Evolutionary conservation across 495 filamentous ascomycete genomes (phyloP), one percentile per base, ranked within the genome.

Genomic region (Podospora pseudocomata): DNA sequence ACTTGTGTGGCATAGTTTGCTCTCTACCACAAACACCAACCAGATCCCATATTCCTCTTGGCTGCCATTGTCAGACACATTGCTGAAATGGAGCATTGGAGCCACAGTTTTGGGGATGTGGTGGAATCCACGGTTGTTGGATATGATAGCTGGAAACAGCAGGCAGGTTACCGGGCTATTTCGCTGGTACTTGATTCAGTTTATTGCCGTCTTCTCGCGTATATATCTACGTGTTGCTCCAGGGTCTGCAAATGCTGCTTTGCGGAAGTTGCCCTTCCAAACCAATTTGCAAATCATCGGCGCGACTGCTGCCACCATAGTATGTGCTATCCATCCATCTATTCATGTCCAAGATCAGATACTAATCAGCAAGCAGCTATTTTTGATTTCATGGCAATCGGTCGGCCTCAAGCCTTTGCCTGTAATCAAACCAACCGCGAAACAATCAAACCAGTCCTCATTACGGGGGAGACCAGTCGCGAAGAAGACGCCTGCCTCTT

Each of bases 91-190:
- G 84, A 80, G 79, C 18, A 78, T 90, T 28, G 67, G 83, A 23
- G 76, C 85, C 2, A 86, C 85, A 27, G 68, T 89, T 28, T 70
- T 86, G 5, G 85, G 89, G 2, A 75, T 88, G 15, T 93, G 90
- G 87, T 96, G 91, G 90, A 94, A 93, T 69, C 90, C 90, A 6
- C 85, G 84, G 65, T 82, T 92, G 72, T 83, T 84, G 68, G 78
- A 89, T 69, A 87, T 87, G 71, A 79, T 87, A n/a, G 82, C 85
- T 64, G 87, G 89, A 26, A 83, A 87, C 70, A 83, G 82, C 55
- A 87, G 83, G 30, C 87, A 89, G 65, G 85, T 94, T 65, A 77
- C 81, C 11, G 91, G 92, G 0, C 82, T 90, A 13, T 76, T 78
- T 5, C 84, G 88, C 64, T 92, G 90, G 81, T 92, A 94, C 72